Evolutionary conservation across 208 protist species (phyloP).

Genomic region (Wallacemonas rigidus): DNA sequence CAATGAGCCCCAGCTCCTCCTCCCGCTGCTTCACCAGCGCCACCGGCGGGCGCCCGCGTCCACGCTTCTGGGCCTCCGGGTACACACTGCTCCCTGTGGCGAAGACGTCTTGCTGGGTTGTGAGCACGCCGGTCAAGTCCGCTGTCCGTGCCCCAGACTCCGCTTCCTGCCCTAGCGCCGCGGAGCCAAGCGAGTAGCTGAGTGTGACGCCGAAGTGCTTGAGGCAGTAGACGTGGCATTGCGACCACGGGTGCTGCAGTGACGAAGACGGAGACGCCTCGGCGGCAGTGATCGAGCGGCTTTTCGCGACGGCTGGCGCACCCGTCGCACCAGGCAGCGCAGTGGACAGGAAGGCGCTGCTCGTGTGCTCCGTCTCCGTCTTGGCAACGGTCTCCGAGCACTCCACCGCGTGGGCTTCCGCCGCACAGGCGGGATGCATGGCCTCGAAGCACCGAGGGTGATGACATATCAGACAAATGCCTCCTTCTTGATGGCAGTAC

Average conservation of each 20-base stretch:
- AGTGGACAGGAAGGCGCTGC: conserved; percentile 7
- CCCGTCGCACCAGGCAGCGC: neutral
- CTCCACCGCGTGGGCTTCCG: conserved; percentile 54
- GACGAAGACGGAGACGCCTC: neutral
- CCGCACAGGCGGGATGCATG: conserved; percentile 77
- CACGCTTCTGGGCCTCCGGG: conserved; percentile 23
- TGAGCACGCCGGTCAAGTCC: conserved; percentile 47
- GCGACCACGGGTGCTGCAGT: conserved; percentile 34
- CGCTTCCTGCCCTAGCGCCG: conserved; percentile 34
- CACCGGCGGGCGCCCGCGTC: conserved; percentile 47
- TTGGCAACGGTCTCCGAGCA: conserved; percentile 31
- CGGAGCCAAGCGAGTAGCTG: conserved; percentile 34
- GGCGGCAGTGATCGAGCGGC: neutral
- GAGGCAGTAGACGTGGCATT: conserved; percentile 64
- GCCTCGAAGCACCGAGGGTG: conserved; percentile 66
- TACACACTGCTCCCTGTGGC: conserved; percentile 12
- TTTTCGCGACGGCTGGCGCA: neutral
- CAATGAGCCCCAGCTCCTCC: conserved; percentile 33
- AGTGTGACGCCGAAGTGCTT: conserved; percentile 55
- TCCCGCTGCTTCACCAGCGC: conserved; percentile 37
- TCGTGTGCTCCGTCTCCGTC: neutral
- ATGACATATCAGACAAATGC: conserved; percentile 46
- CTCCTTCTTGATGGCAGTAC: conserved; percentile 53
- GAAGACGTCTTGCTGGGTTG: neutral
- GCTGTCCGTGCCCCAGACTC: conserved; percentile 44